These are phyloP conservation scores for Geotrichum citri-aurantii DNA, from an alignment of 1,139 yeast species.

Conservation along the genomic window DNA sequence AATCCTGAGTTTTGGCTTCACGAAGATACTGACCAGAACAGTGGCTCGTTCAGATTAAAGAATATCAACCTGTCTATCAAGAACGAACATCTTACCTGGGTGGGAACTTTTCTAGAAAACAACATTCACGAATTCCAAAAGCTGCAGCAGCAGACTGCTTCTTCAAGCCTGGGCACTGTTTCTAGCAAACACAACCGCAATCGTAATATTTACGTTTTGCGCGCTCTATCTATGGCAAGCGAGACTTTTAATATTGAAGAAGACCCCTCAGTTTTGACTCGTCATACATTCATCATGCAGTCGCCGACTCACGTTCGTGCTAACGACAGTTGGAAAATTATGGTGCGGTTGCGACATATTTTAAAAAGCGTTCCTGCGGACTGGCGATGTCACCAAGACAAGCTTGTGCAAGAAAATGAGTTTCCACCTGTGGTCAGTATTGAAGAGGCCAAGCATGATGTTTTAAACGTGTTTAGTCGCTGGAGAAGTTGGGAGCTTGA, in stretches of 20 bases:
- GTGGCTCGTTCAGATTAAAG: constrained; percentile 29
- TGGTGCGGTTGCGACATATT: constrained; percentile 72
- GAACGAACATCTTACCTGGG: constrained; percentile 28
- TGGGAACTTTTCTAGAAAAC: constrained; percentile 24
- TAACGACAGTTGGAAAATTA: constrained; percentile 81
- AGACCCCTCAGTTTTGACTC: constrained; percentile 85
- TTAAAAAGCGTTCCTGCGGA: constrained; percentile 51
- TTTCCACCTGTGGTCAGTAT: constrained; percentile 39
- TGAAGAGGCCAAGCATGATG: constrained; percentile 47
- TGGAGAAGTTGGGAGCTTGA: constrained; percentile 92
- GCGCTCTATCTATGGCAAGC: constrained; percentile 59
- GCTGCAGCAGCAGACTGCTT: constrained; percentile 10
- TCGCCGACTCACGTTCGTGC: constrained; percentile 71
- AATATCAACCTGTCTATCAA: constrained; percentile 28
- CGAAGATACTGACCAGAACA: constrained; percentile 23
- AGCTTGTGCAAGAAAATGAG: constrained; percentile 27
- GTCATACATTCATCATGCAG: constrained; percentile 77
- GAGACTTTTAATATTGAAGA: constrained; percentile 55
- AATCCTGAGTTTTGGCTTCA: constrained; percentile 31
- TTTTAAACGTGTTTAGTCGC: constrained; percentile 54
- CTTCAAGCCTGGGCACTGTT: constrained; percentile 7
- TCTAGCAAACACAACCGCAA: constrained; percentile 20
- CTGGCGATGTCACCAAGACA: constrained; percentile 40
- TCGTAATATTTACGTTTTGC: constrained; percentile 33
- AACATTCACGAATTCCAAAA: constrained; percentile 21